Conservation (phyloP, 805 yeast species). For the Pichia nanzhaoensis region DNA sequence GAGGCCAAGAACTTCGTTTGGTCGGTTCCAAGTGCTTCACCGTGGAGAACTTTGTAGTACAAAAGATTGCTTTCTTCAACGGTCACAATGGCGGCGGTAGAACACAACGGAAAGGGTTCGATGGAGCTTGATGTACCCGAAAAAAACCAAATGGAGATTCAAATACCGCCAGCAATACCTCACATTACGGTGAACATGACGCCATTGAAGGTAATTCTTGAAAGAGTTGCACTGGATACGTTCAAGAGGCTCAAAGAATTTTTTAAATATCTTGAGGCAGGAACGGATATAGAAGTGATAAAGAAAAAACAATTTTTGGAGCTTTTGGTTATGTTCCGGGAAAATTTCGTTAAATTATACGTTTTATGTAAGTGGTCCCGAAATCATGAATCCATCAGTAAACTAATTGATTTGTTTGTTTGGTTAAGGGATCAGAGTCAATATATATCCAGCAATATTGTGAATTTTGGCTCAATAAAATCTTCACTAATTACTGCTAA, state of each 20-base stretch:
- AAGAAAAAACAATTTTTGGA: constrained; percentile 67
- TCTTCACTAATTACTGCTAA: constrained; percentile 80
- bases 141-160: too few relatives aligned
- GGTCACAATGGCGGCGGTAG: too few relatives aligned
- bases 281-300: constrained; percentile 45
- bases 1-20: too few relatives aligned
- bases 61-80: too few relatives aligned
- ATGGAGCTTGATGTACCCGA: not conserved
- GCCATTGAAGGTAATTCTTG: constrained; percentile 53
- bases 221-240: constrained; percentile 53
- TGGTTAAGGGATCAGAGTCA: constrained; percentile 79
- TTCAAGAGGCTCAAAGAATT: constrained; percentile 56
- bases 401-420: constrained; percentile 76
- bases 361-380: constrained; percentile 88
- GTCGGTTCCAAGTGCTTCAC: too few relatives aligned
- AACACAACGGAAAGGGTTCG: not conserved
- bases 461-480: constrained; percentile 62
- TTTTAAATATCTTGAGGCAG: constrained; percentile 52
- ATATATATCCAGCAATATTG: constrained; percentile 55
- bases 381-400: constrained; percentile 61
- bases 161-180: constrained; percentile 38
- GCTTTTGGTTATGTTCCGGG: constrained; percentile 63
- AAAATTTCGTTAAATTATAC: constrained; percentile 76
- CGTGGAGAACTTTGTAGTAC: too few relatives aligned
- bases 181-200: constrained; percentile 68